A percentile compares a stretch with the other conserved stretches of the same genome.
These are phyloP conservation scores for Mycena rebaudengoi DNA, from an alignment of 768 basidiomycete genomes.

Conservation along the genomic window DNA sequence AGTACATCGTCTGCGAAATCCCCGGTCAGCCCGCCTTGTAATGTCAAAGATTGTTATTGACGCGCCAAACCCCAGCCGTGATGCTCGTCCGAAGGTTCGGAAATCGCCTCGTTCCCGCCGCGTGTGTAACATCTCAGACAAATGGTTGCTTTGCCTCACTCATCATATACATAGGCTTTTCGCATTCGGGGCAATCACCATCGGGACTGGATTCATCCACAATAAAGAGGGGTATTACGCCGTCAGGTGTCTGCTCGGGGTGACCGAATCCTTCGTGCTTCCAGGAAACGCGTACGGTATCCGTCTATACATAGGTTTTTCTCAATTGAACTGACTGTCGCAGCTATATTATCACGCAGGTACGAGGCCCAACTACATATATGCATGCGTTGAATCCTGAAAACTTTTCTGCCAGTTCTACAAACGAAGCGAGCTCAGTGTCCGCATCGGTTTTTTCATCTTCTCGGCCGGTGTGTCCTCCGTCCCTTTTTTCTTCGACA, in stretches of 20 bases:
- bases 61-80: not conserved
- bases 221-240: not conserved
- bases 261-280: conserved; percentile 8
- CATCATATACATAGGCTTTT: conserved; percentile 6
- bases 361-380: not conserved
- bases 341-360: conserved; percentile 11
- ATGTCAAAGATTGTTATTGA: not conserved
- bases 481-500: no score
- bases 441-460: conserved; percentile 11
- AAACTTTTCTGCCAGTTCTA: not conserved
- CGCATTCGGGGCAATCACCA: conserved; percentile 1
- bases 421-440: conserved; percentile 7
- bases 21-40: no score
- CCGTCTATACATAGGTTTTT: no score
- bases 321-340: not conserved
- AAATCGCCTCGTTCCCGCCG: conserved; percentile 1
- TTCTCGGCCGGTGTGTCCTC: not conserved
- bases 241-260: not conserved
- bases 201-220: conserved; percentile 3
- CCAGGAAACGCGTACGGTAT: conserved; percentile 7
- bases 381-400: not conserved
- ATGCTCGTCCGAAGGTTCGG: conserved; percentile 11
- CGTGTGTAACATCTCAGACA: not conserved
- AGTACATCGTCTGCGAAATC: conserved; percentile 2
- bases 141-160: not conserved